Evolutionary conservation across 1,139 yeast species (phyloP).

Genomic region (Magnusiomyces suaveolens): DNA sequence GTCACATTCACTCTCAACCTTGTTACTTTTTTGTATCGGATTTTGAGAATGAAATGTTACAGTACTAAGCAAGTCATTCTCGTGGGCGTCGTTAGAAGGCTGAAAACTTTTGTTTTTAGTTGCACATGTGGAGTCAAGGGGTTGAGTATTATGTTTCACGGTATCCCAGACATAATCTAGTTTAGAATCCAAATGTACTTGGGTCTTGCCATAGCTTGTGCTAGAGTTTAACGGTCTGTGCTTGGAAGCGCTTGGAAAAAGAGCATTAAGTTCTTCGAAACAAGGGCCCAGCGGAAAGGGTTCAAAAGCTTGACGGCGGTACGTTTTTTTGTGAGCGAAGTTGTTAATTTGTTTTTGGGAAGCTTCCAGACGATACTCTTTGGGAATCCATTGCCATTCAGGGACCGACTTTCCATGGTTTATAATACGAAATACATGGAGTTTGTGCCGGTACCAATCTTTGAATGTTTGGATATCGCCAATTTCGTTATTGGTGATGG

Average conservation of each 20-base stretch:
- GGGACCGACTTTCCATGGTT: conserved; percentile 5
- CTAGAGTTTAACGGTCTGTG: conserved; percentile 1
- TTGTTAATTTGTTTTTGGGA: conserved; percentile 5
- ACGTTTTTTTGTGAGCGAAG: conserved; percentile 2
- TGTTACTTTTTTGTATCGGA: no score
- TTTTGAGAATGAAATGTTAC: no score
- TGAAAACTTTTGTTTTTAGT: no score
- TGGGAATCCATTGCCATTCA: conserved; percentile 5
- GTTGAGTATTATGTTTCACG: no score
- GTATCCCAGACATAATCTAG: no score
- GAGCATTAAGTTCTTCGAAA: conserved; percentile 4
- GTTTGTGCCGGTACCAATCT: conserved; percentile 6
- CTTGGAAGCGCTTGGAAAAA: conserved; percentile 4
- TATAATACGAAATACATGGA: conserved; percentile 6
- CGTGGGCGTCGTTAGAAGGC: no score
- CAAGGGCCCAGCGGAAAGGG: conserved; percentile 6
- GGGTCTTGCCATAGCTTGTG: background rate
- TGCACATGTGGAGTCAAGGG: no score
- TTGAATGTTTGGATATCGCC: conserved; percentile 6
- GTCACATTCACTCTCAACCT: no score
- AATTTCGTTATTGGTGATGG: conserved; percentile 4
- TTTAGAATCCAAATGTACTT: background rate
- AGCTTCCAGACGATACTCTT: background rate
- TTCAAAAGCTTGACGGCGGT: conserved; percentile 5
- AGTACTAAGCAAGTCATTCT: no score